Percentiles rank a stretch among this genome's conserved stretches.
phyloP scores from a whole-genome alignment of 2,329 filamentous ascomycete species.

The Sclerotinia trifoliorum region DNA sequence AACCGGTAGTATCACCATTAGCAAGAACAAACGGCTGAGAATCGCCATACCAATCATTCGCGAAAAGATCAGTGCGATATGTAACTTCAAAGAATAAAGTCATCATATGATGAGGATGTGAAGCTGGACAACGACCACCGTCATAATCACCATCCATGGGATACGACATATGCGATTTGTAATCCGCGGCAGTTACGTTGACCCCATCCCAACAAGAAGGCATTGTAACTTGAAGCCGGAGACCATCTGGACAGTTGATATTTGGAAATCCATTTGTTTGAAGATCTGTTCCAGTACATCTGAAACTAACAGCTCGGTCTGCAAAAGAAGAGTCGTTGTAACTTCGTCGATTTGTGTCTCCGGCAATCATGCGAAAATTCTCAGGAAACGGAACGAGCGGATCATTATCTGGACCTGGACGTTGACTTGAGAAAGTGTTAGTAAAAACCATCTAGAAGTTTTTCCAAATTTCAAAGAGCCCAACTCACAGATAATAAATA shows the following conservation, averaged over 20 bases:
- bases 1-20: conserved; percentile 23
- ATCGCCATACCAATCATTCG: conserved; percentile 60
- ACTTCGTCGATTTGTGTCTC: conserved; percentile 38
- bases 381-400: conserved; percentile 30
- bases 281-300: conserved; percentile 50
- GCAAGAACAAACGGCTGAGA: conserved; percentile 41
- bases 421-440: conserved; percentile 4
- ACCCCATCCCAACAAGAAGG: conserved; percentile 61
- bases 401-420: conserved; percentile 20
- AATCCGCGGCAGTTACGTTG: conserved; percentile 53
- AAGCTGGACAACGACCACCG: conserved; percentile 49
- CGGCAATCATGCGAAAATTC: conserved; percentile 49
- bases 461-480: not conserved
- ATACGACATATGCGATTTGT: conserved; percentile 57
- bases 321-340: conserved; percentile 18
- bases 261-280: conserved; percentile 54
- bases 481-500: conserved; percentile 41
- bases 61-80: conserved; percentile 55
- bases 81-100: conserved; percentile 61
- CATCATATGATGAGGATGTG: conserved; percentile 54
- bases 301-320: conserved; percentile 43
- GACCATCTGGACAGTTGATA: conserved; percentile 52
- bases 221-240: conserved; percentile 56
- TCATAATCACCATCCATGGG: conserved; percentile 42
- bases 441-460: not conserved